These are phyloP conservation scores for Coemansia sp. DNA, from an alignment of 192 early-diverging fungal species.

Conservation along the genomic window DNA sequence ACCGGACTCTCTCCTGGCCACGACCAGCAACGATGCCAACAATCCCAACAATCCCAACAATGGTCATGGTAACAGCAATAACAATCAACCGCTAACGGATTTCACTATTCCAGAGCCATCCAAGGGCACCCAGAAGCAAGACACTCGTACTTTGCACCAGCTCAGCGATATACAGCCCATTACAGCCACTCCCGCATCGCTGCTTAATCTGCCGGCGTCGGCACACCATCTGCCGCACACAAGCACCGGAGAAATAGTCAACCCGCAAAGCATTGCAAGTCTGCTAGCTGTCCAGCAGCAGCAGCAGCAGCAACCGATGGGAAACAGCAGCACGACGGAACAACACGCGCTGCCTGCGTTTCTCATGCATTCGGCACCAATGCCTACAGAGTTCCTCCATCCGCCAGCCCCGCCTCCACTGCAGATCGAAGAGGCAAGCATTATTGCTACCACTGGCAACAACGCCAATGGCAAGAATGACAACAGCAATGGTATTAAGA, in stretches of 20 bases:
- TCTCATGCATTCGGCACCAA: conserved; percentile 42
- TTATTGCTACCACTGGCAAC: background rate
- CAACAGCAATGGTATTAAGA: background rate
- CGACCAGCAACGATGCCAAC: background rate
- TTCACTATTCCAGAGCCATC: background rate
- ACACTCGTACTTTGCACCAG: conserved; percentile 24
- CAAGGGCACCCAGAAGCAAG: background rate
- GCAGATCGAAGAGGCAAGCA: conserved; percentile 28
- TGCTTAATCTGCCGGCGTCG: conserved; percentile 51
- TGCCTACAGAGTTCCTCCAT: conserved; percentile 31
- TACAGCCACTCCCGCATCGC: conserved; percentile 40
- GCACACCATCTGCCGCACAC: conserved; percentile 49
- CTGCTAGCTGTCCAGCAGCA: background rate
- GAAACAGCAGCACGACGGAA: background rate
- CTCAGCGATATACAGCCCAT: conserved; percentile 14
- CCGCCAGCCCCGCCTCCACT: conserved; percentile 45
- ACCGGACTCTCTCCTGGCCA: conserved; percentile 2
- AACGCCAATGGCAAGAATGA: background rate
- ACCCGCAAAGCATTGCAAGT: background rate
- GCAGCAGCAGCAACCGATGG: background rate
- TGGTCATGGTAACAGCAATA: too few relatives aligned
- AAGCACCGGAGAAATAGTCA: conserved; percentile 30
- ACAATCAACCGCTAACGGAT: background rate
- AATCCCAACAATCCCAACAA: background rate
- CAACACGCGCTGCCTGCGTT: conserved; percentile 10